Evolutionary conservation across 148 eudicot species (phyloP).

Genomic region (Fagopyrum esculentum): DNA sequence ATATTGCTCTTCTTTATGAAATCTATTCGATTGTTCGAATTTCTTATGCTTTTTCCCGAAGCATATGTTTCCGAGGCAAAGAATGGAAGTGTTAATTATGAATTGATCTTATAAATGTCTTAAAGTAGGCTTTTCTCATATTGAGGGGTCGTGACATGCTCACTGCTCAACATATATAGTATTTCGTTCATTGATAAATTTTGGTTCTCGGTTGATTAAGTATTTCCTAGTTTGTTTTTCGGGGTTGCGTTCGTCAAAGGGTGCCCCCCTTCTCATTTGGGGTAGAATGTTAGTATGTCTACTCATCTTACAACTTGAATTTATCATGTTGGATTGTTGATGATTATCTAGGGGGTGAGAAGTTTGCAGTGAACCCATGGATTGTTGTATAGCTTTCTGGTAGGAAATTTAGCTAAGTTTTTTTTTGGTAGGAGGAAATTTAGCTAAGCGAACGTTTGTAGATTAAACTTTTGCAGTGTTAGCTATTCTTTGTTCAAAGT

Average conservation of each 20-base stretch:
- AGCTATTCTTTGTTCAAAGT: not conserved
- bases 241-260: too few relatives aligned
- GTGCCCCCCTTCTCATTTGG: not conserved
- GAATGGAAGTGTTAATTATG: not conserved
- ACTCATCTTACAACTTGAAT: too few relatives aligned
- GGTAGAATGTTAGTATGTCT: too few relatives aligned
- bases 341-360: too few relatives aligned
- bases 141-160: not conserved
- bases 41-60: not conserved
- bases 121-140: not conserved
- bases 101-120: not conserved
- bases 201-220: too few relatives aligned
- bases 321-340: too few relatives aligned
- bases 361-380: too few relatives aligned
- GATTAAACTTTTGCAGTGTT: not conserved
- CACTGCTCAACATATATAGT: not conserved
- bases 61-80: not conserved
- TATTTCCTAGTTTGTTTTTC: too few relatives aligned
- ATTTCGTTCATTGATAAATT: too few relatives aligned
- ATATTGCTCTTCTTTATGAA: not conserved
- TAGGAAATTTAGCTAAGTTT: not conserved
- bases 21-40: not conserved
- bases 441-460: not conserved
- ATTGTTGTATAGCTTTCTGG: too few relatives aligned
- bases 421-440: too few relatives aligned